Evolutionary conservation across 208 protist genomes (phyloP).

Genomic region (Trypanosomatidae sp.): DNA sequence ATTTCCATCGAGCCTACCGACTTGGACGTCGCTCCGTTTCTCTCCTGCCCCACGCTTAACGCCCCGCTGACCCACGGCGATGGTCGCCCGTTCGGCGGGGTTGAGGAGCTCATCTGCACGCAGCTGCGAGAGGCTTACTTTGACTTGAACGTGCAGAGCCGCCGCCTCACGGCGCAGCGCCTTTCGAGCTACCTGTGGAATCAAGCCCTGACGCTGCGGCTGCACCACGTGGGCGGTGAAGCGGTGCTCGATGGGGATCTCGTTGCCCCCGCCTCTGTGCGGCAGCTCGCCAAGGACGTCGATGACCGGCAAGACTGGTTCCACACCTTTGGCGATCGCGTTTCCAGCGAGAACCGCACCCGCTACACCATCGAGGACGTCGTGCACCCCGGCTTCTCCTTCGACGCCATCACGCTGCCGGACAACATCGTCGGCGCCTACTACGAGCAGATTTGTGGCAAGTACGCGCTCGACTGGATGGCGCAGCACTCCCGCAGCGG

Average conservation of each 20-base stretch:
- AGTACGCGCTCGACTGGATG: constrained; percentile 78
- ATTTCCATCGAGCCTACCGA: constrained; percentile 67
- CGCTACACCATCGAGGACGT: constrained; percentile 72
- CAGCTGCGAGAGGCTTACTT: constrained; percentile 79
- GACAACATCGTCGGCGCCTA: constrained; percentile 65
- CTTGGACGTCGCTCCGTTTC: constrained; percentile 70
- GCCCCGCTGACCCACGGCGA: constrained; percentile 31
- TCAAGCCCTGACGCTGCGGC: constrained; percentile 76
- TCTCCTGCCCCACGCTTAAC: constrained; percentile 52
- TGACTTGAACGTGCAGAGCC: constrained; percentile 56
- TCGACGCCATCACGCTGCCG: constrained; percentile 67
- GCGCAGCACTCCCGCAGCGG: constrained; percentile 56
- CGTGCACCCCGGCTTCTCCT: constrained; percentile 83
- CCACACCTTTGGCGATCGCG: constrained; percentile 41
- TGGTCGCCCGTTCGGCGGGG: constrained; percentile 17
- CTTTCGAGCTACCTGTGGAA: constrained; percentile 89
- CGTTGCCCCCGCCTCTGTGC: constrained; percentile 42
- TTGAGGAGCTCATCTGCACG: constrained; percentile 51
- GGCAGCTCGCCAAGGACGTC: constrained; percentile 27
- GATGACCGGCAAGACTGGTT: constrained; percentile 45
- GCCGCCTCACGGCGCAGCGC: constrained; percentile 73
- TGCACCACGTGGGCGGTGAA: constrained; percentile 62
- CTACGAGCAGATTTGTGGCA: constrained; percentile 72
- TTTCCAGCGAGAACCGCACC: too few relatives aligned
- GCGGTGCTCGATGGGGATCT: constrained; percentile 76